These are phyloP conservation scores for Globisporangium mamillatum DNA, from an alignment of 352 stramenopile species.

Conservation along the genomic window DNA sequence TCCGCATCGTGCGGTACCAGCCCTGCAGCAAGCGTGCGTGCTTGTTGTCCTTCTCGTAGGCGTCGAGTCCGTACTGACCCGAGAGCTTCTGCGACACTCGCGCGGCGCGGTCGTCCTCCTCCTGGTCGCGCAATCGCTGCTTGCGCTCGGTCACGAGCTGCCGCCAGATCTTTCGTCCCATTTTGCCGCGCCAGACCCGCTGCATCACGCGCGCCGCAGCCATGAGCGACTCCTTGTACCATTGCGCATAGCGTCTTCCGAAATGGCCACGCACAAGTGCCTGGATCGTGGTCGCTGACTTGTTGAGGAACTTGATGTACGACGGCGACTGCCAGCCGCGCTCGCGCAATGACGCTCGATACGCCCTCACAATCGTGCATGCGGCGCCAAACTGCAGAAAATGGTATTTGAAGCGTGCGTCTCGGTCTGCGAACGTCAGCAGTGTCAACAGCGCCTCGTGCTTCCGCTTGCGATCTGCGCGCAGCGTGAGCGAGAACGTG, in stretches of 20 bases:
- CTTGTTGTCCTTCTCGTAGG: constrained; percentile 32
- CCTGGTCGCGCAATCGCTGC: constrained; percentile 40
- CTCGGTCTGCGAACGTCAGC: constrained; percentile 18
- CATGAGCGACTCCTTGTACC: constrained; percentile 30
- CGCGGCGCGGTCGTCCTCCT: constrained; percentile 57
- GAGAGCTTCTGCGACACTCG: constrained; percentile 61
- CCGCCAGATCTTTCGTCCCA: constrained; percentile 57
- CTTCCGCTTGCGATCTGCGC: constrained; percentile 33
- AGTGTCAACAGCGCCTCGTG: constrained; percentile 28
- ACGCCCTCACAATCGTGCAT: constrained; percentile 43
- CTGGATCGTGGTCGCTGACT: constrained; percentile 53
- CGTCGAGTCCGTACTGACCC: constrained; percentile 52
- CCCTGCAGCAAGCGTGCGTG: constrained; percentile 52
- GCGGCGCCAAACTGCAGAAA: constrained; percentile 62
- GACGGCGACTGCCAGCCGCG: constrained; percentile 65
- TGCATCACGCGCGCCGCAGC: constrained; percentile 39
- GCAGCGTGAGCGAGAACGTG: constrained; percentile 36
- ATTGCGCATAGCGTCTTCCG: constrained; percentile 28
- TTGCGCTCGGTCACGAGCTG: constrained; percentile 39
- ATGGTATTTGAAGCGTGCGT: constrained; percentile 17
- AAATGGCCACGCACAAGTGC: constrained; percentile 53
- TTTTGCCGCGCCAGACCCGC: constrained; percentile 59
- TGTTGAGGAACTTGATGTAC: constrained; percentile 37
- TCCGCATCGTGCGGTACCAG: constrained; percentile 58
- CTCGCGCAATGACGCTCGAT: constrained; percentile 37